A percentile compares a stretch with the other conserved stretches of the same genome.
These are phyloP conservation scores for Saitoella complicata DNA, from an alignment of 805 yeast genomes.

Conservation along the genomic window DNA sequence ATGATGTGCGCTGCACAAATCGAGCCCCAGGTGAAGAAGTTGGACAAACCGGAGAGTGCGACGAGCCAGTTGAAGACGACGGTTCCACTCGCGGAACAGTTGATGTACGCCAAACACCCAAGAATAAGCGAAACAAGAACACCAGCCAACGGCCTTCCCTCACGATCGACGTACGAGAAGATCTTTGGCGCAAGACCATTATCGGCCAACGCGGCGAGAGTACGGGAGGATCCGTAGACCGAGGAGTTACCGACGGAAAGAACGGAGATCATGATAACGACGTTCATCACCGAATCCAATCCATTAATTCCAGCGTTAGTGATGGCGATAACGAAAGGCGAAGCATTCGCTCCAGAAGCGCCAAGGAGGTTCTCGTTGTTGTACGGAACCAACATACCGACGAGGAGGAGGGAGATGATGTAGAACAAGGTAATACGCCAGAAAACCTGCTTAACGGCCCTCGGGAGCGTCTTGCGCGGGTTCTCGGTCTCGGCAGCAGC, in stretches of 20 bases:
- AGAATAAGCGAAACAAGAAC: constrained; percentile 30
- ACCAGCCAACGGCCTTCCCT: constrained; percentile 66
- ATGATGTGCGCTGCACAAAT: constrained; percentile 53
- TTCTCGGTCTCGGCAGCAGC: constrained; percentile 65
- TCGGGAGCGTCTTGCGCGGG: constrained; percentile 52
- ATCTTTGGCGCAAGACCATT: constrained; percentile 40
- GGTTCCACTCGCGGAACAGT: background rate
- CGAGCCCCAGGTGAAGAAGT: constrained; percentile 69
- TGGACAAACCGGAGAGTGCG: constrained; percentile 61
- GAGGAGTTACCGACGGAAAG: constrained; percentile 62
- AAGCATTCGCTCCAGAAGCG: constrained; percentile 35
- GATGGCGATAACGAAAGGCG: constrained; percentile 64
- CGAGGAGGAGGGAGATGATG: constrained; percentile 38
- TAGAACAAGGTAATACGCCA: constrained; percentile 68
- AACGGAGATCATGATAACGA: constrained; percentile 48
- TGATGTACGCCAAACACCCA: constrained; percentile 22
- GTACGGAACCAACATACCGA: constrained; percentile 59
- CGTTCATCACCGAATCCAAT: constrained; percentile 54
- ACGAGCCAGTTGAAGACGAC: constrained; percentile 56
- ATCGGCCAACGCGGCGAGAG: constrained; percentile 27
- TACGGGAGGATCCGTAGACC: constrained; percentile 54
- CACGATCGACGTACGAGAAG: constrained; percentile 54
- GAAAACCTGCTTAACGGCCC: constrained; percentile 65
- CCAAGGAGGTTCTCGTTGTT: constrained; percentile 34
- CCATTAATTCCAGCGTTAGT: constrained; percentile 48